phyloP scores from a whole-genome alignment of 2,329 filamentous ascomycete genomes.

The Daldinia eschscholtzii region DNA sequence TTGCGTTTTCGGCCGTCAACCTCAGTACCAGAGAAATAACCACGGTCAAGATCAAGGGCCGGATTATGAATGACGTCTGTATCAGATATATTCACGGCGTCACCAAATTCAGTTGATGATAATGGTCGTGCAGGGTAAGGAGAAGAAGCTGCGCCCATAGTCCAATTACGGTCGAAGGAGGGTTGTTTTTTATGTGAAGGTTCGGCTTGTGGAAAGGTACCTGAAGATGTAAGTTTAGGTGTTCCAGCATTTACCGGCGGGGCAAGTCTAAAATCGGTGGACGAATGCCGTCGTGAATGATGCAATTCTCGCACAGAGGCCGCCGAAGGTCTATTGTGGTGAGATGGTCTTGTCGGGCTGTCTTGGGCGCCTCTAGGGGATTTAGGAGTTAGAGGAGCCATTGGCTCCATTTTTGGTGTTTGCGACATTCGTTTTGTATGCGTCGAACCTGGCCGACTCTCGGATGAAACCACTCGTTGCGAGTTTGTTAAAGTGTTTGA shows the following conservation, averaged over 20 bases:
- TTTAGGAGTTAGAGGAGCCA: slow-evolving; percentile 58
- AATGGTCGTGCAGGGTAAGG: slow-evolving; percentile 60
- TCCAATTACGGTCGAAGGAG: slow-evolving; percentile 79
- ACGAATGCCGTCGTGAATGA: slow-evolving; percentile 88
- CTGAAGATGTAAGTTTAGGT: slow-evolving; percentile 60
- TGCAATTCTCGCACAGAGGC: slow-evolving; percentile 85
- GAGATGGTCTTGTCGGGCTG: slow-evolving; percentile 62
- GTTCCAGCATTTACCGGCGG: slow-evolving; percentile 53
- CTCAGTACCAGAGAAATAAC: slow-evolving; percentile 94
- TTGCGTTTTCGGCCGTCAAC: slow-evolving; percentile 79
- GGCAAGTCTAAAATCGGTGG: slow-evolving; percentile 76
- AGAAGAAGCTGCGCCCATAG: slow-evolving; percentile 66
- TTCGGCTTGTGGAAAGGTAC: slow-evolving; percentile 58
- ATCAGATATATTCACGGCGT: slow-evolving; percentile 57
- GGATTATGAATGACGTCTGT: slow-evolving; percentile 59
- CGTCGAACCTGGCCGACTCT: slow-evolving; percentile 61
- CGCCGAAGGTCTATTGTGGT: slow-evolving; percentile 77
- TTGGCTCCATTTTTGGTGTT: slow-evolving; percentile 63
- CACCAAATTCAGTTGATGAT: slow-evolving; percentile 66
- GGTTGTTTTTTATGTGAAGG: slow-evolving; percentile 72
- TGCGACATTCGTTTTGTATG: slow-evolving; percentile 66
- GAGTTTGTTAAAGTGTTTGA: slow-evolving; percentile 69
- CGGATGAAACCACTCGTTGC: slow-evolving; percentile 58
- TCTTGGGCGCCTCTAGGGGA: slow-evolving; percentile 58
- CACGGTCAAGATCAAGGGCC: slow-evolving; percentile 78